Base-by-base conservation (phyloP, 2,329 filamentous ascomycete species). In the Scytalidium sp. region DNA sequence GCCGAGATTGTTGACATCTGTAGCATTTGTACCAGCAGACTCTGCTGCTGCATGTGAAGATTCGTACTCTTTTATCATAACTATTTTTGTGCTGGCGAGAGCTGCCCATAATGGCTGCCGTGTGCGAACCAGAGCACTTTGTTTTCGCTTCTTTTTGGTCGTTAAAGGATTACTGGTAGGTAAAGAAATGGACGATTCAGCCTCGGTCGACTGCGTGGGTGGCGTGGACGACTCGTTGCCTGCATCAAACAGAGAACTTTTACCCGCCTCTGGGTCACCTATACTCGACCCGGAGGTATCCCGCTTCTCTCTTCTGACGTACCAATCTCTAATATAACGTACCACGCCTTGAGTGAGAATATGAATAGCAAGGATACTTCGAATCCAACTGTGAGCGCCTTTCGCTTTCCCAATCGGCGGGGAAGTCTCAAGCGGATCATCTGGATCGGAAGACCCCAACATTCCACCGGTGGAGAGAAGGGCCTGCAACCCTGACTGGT, bases 71-170 rank as follows among this genome's bases (percentile, higher is more conserved):
- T 96, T 94, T 64, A 95, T 85, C 71, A 96, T 90, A 61, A 94
- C 93, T 66, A 97, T 92, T 77, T 97, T 97, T 64, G 92, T 96
- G 72, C 90, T 96, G 46, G 92, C 92, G 60, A 97, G 81, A 43
- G 92, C 92, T 56, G 92, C 90, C 92, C 92, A 97, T 57, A 97
- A 81, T 44, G 92, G 92, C 71, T 97, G 92, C 64, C 90, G 85
- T 67, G 90, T 89, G 68, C 92, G 81, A 58, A 96, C 90, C 69
- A 94, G 89, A 51, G 90, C 91, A 64, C 89, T 93, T 71, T 96
- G 90, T 72, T 94, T 93, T 71, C 88, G 84, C 72, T 89, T 87
- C 73, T 90, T 94, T 71, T 94, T 95, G 56, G 79, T 82, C 57
- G 70, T 73, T 64, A 83, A 74, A 72, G 80, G 65, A 41, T 53